phyloP scores from a whole-genome alignment of 345 rosid genomes.

The Mangifera indica region DNA sequence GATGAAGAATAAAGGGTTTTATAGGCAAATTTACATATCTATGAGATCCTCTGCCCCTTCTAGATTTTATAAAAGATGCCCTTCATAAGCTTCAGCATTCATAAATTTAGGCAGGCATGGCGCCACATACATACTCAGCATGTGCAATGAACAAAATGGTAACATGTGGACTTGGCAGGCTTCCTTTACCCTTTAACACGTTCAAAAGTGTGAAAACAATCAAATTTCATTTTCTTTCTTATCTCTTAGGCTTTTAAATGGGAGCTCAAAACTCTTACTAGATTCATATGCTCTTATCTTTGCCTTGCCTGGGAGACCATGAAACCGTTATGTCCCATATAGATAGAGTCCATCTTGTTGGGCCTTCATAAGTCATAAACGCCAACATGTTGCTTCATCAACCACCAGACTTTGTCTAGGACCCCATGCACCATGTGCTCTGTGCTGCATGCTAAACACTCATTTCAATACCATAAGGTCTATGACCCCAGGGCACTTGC shows the following conservation, averaged over 20 bases:
- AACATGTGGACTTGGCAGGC: neutral
- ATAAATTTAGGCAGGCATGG: neutral
- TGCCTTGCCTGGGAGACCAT: conserved; percentile 6
- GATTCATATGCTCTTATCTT: neutral
- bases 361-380: conserved; percentile 17
- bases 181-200: neutral
- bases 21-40: neutral
- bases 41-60: too few species aligned
- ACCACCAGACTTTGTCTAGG: conserved; percentile 17
- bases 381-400: conserved; percentile 14
- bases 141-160: neutral
- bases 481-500: conserved; percentile 8
- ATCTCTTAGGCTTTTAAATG: too few species aligned
- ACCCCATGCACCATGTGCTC: conserved; percentile 29
- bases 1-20: too few species aligned
- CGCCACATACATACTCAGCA: conserved; percentile 1
- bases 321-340: neutral
- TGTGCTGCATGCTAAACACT: neutral
- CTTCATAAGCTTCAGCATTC: neutral
- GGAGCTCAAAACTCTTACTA: neutral
- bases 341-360: conserved; percentile 4
- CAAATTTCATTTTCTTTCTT: neutral
- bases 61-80: neutral
- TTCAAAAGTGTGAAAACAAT: neutral
- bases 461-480: conserved; percentile 5